Percentiles rank a stretch among this genome's conserved stretches.
Evolutionary conservation across 768 basidiomycete genomes (phyloP).

Genomic region (Steccherinum ochraceum): DNA sequence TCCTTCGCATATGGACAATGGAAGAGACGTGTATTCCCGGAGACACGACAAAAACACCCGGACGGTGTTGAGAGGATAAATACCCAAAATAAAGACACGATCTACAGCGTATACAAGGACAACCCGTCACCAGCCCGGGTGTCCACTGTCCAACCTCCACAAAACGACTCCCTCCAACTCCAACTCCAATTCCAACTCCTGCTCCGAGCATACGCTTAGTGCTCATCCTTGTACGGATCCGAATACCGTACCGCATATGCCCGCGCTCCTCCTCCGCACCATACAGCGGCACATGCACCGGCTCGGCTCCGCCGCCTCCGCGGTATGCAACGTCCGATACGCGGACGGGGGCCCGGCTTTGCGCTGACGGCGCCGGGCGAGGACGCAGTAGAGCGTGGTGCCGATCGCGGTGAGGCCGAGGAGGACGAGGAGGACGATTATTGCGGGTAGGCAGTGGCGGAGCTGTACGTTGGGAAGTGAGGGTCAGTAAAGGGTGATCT

Average conservation of each 20-base stretch:
- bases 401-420: conserved; percentile 5
- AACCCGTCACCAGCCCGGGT: background rate
- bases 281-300: conserved; percentile 3
- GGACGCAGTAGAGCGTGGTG: background rate
- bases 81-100: background rate
- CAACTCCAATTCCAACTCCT: background rate
- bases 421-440: conserved; percentile 4
- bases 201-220: background rate
- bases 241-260: conserved; percentile 3
- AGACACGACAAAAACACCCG: too few species aligned
- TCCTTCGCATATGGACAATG: too few species aligned
- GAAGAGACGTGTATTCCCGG: too few species aligned
- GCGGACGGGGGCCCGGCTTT: conserved; percentile 3
- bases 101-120: background rate
- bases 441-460: conserved; percentile 5
- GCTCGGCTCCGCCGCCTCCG: conserved; percentile 2
- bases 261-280: conserved; percentile 8
- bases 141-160: background rate
- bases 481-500: background rate
- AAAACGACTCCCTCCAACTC: background rate
- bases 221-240: conserved; percentile 9
- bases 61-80: background rate
- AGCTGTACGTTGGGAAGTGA: conserved; percentile 1
- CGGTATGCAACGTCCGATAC: conserved; percentile 7
- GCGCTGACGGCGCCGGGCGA: conserved; percentile 1